phyloP scores from a whole-genome alignment of 2,329 filamentous ascomycete genomes.

The Zalaria sp. region DNA sequence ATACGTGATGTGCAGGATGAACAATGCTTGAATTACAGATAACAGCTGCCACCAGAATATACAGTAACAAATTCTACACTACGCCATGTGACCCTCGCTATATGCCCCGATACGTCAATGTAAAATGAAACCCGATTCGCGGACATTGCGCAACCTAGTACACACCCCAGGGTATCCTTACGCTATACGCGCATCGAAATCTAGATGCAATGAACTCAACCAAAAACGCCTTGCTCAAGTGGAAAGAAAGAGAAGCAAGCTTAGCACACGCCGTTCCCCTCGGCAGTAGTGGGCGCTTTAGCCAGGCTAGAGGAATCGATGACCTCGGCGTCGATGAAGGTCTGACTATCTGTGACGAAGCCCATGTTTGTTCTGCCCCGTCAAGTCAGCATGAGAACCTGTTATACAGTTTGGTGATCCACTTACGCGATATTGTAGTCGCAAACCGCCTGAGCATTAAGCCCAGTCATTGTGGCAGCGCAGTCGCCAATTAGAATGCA shows the following conservation, averaged over 20 bases:
- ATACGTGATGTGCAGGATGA: too few species aligned
- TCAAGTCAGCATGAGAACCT: background rate
- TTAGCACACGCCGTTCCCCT: background rate
- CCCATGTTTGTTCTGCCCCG: slow-evolving; percentile 23
- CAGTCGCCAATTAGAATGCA: slow-evolving; percentile 26
- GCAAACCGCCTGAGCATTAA: slow-evolving; percentile 23
- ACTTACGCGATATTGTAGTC: slow-evolving; percentile 23
- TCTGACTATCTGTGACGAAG: slow-evolving; percentile 24
- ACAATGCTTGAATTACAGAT: too few species aligned
- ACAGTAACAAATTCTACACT: too few species aligned
- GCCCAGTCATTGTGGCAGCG: slow-evolving; percentile 26
- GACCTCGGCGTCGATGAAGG: slow-evolving; percentile 16
- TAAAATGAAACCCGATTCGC: too few species aligned
- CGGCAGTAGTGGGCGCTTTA: background rate
- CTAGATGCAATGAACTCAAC: too few species aligned
- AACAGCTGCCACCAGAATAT: too few species aligned
- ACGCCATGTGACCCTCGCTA: too few species aligned
- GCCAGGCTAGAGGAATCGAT: background rate
- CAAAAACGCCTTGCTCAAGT: too few species aligned
- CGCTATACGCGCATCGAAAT: too few species aligned
- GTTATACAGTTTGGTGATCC: background rate
- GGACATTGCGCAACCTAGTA: too few species aligned
- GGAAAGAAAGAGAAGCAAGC: background rate
- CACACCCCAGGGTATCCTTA: too few species aligned
- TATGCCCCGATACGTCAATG: too few species aligned